Evolutionary conservation across 345 rosid species (phyloP).

Genomic region (Dimocarpus longan): DNA sequence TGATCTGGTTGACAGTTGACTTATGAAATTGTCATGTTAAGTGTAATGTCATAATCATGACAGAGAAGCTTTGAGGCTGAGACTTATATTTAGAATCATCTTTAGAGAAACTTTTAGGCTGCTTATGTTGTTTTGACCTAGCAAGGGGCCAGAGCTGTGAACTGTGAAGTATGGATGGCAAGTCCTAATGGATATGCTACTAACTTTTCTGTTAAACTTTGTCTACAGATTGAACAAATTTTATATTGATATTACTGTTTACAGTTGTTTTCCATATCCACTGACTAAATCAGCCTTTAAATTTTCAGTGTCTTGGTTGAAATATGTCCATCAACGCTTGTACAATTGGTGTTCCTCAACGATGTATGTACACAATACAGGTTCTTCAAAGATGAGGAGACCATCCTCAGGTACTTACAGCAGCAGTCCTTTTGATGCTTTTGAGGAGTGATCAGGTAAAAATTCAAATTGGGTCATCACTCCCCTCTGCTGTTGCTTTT

Average conservation of each 20-base stretch:
- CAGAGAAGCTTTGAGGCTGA: neutral
- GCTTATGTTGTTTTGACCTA: neutral
- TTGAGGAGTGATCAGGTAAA: constrained; percentile 16
- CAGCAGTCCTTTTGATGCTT: constrained; percentile 29
- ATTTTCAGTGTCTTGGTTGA: neutral
- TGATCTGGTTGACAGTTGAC: neutral
- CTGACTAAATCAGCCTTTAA: neutral
- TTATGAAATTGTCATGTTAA: neutral
- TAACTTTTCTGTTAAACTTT: neutral
- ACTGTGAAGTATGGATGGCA: neutral
- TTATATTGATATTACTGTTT: neutral
- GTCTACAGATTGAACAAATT: neutral
- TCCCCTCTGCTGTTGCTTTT: constrained; percentile 31
- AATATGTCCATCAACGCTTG: neutral
- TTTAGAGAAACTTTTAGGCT: neutral
- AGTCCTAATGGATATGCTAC: neutral
- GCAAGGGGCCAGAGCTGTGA: neutral
- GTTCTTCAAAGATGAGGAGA: constrained; percentile 26
- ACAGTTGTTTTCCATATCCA: neutral
- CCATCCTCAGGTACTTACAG: constrained; percentile 31
- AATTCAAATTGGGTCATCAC: constrained; percentile 33
- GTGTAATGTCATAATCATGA: neutral
- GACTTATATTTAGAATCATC: constrained; percentile 4
- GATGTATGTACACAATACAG: constrained; percentile 1
- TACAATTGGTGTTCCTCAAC: neutral